Percentiles rank a stretch among this genome's conserved stretches.
Conservation (phyloP, 2,329 filamentous ascomycete genomes). For the Penicillium fuscoglaucum region DNA sequence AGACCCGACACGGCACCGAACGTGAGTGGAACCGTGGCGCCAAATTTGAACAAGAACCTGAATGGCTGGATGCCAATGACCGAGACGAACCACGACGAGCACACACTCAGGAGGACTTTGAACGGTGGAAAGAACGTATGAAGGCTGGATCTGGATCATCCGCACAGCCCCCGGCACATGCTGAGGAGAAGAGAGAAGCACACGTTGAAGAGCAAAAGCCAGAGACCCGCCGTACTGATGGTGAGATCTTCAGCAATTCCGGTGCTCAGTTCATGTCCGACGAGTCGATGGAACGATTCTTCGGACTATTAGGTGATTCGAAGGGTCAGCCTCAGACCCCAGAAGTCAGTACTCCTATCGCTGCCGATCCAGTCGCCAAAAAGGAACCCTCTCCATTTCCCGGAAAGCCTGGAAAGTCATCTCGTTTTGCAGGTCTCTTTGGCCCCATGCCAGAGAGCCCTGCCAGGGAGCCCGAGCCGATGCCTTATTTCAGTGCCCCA, state of each 20-base stretch:
- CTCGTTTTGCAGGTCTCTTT: constrained; percentile 84
- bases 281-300: constrained; percentile 73
- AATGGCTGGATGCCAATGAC: constrained; percentile 79
- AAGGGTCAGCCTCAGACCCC: constrained; percentile 41
- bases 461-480: constrained; percentile 36
- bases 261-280: constrained; percentile 66
- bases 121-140: constrained; percentile 92
- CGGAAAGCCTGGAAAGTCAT: constrained; percentile 67
- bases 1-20: constrained; percentile 48
- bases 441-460: constrained; percentile 59
- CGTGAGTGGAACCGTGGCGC: constrained; percentile 56
- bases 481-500: constrained; percentile 22
- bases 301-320: constrained; percentile 60
- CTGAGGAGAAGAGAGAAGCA: constrained; percentile 49
- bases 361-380: constrained; percentile 42
- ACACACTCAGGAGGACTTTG: constrained; percentile 86
- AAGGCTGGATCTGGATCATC: constrained; percentile 59
- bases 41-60: constrained; percentile 74
- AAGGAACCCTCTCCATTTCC: constrained; percentile 42
- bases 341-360: constrained; percentile 40
- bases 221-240: constrained; percentile 45
- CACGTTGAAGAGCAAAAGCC: constrained; percentile 36
- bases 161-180: constrained; percentile 33
- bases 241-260: constrained; percentile 55
- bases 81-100: constrained; percentile 66